phyloP scores from a whole-genome alignment of 495 filamentous ascomycete species.

The Hyaloscypha hepaticicola region DNA sequence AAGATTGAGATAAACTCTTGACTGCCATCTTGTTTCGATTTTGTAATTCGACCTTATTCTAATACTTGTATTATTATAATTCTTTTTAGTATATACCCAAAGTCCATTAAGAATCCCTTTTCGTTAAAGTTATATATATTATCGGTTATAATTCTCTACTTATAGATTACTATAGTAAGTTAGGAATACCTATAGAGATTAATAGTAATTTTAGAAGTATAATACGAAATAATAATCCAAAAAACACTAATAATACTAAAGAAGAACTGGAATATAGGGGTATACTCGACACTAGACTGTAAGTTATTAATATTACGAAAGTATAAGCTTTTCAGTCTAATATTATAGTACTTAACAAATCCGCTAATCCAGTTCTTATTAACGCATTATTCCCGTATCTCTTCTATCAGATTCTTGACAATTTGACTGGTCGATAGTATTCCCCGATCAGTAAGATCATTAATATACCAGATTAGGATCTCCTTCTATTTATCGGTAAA shows the following conservation, averaged over 20 bases:
- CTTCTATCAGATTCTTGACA: constrained; percentile 16
- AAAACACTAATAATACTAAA: constrained; percentile 7
- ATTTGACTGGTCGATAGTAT: constrained; percentile 18
- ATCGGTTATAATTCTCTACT: too few species aligned
- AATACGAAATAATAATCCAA: not conserved
- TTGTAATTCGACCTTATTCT: constrained; percentile 10
- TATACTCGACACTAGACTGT: not conserved
- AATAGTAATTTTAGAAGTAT: constrained; percentile 7
- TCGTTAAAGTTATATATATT: too few species aligned
- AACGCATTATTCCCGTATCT: constrained; percentile 5
- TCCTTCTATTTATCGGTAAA: constrained; percentile 13
- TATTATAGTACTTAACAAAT: constrained; percentile 11
- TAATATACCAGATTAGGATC: constrained; percentile 12
- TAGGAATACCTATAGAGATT: too few species aligned
- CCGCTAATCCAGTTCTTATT: constrained; percentile 15
- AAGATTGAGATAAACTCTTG: constrained; percentile 9
- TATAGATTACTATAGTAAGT: too few species aligned
- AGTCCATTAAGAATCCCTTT: too few species aligned
- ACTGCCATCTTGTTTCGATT: not conserved
- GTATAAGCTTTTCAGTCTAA: too few species aligned
- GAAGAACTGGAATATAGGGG: constrained; percentile 7
- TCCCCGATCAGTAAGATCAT: constrained; percentile 10
- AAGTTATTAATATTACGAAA: constrained; percentile 22
- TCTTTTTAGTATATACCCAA: constrained; percentile 28
- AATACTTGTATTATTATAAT: constrained; percentile 25